Evolutionary conservation across 1,284 basidiomycete genomes (phyloP).

Genomic region (Prillingera fragicola): DNA sequence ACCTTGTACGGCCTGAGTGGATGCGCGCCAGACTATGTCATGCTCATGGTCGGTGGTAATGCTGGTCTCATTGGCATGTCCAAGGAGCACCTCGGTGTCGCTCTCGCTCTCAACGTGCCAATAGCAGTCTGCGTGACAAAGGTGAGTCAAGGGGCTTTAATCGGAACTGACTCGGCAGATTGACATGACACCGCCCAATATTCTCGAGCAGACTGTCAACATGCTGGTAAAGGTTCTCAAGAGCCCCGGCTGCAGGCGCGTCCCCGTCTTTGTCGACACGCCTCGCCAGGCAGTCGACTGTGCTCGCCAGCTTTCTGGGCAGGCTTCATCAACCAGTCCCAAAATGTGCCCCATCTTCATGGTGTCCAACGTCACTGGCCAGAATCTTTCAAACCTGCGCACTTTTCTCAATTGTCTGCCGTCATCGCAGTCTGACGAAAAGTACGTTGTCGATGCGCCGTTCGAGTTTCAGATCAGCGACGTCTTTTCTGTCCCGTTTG

Average conservation of each 20-base stretch:
- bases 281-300: constrained; percentile 67
- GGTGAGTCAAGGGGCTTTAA: constrained; percentile 49
- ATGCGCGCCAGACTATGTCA: constrained; percentile 88
- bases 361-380: constrained; percentile 90
- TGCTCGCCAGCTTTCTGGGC: constrained; percentile 54
- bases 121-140: constrained; percentile 93
- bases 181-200: constrained; percentile 94
- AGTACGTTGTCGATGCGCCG: constrained; percentile 76
- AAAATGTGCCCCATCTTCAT: constrained; percentile 90
- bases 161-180: constrained; percentile 55
- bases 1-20: constrained; percentile 93
- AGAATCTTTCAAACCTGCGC: constrained; percentile 68
- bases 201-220: constrained; percentile 81
- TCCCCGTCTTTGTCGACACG: constrained; percentile 49
- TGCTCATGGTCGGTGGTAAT: constrained; percentile 94
- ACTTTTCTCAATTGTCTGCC: constrained; percentile 81
- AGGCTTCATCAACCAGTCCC: constrained; percentile 49
- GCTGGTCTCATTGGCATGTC: constrained; percentile 95
- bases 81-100: constrained; percentile 92
- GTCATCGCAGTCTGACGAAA: constrained; percentile 70
- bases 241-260: constrained; percentile 83
- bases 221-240: constrained; percentile 89
- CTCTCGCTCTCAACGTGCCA: constrained; percentile 86
- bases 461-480: constrained; percentile 63
- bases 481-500: constrained; percentile 76